Evolutionary conservation across 2,329 filamentous ascomycete genomes (phyloP), one percentile per base, ranked within the genome.

Genomic region (Pseudopyrenochaeta lycopersici): DNA sequence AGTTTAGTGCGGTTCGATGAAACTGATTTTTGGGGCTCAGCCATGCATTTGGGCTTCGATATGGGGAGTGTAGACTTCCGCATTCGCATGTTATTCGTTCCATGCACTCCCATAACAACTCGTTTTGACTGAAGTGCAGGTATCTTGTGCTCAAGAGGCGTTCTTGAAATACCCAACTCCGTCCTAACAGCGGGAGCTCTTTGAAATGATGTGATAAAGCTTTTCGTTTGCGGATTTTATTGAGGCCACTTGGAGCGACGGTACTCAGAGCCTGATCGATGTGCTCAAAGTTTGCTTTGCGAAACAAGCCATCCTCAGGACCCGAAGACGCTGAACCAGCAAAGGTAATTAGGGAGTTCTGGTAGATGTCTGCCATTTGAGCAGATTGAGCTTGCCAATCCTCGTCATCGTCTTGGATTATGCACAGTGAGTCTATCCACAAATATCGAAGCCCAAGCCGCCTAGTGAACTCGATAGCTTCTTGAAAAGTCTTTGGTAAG

Each of bases 51-150:
- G 4, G 4, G 23, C 9, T 9, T 9, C 9, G 23, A 9, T 27
- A 27, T 9, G 9, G 4, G 23, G 4, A 9, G 23, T 9, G 4
- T 9, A 27, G 23, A 9, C 23, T 27, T 9, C 29, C 27, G 27
- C 50, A 53, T 39, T 53, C 50, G 17, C 50, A 53, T 12, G 31
- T 27, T 9, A 43, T 4, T n/a, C 33, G 14, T 18, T 54, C 33
- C 36, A 49, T 52, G 14, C 56, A 64, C 31, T 64, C 58, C 54
- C 54, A 64, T 7, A 57, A 42, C 4, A 64, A 35, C 42, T 62
- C 61, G 3, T 47, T 14, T 2, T 40, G 9, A 5, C 31, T 44
- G 21, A 60, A 64, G 36, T 64, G 59, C 3, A 66, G 41, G 14
- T 51, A 40, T 5, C 56, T 44, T 12, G 49, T 39, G n/a, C 58